phyloP scores from a whole-genome alignment of 2,329 filamentous ascomycete genomes.

The Aspergillus sp. region DNA sequence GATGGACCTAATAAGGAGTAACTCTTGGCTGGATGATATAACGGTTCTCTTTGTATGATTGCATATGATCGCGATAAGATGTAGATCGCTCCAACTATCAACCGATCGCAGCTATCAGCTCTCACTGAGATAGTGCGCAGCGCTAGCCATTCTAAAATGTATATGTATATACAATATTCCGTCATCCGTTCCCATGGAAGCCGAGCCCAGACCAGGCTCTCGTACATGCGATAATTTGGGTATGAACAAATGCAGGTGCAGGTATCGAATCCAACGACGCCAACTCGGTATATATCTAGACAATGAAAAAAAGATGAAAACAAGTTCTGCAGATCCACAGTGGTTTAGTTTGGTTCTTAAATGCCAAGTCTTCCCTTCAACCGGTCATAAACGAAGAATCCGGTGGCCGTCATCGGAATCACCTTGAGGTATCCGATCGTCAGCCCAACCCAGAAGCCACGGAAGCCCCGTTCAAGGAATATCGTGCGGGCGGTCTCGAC shows the following conservation, averaged over 20 bases:
- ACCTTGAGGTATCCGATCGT: constrained; percentile 96
- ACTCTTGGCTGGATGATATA: too few relatives aligned
- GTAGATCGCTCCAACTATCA: too few relatives aligned
- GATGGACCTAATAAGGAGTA: too few relatives aligned
- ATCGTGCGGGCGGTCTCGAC: constrained; percentile 76
- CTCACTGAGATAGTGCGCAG: neutral
- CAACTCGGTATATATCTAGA: neutral
- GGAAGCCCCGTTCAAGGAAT: constrained; percentile 70
- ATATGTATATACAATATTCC: constrained; percentile 17
- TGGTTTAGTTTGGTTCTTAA: constrained; percentile 34
- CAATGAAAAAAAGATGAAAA: neutral
- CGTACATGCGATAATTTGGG: constrained; percentile 22
- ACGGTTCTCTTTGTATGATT: too few relatives aligned
- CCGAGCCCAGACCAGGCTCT: neutral
- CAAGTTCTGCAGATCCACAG: constrained; percentile 11
- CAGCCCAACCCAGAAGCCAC: constrained; percentile 88
- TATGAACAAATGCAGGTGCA: constrained; percentile 20
- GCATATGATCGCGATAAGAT: too few relatives aligned
- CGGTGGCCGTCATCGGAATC: constrained; percentile 79
- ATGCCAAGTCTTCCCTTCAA: constrained; percentile 67
- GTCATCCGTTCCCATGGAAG: constrained; percentile 7
- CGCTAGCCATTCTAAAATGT: neutral
- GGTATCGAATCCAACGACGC: constrained; percentile 16
- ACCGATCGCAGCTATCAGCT: neutral
- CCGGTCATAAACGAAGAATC: constrained; percentile 68